Evolutionary conservation across 2,329 filamentous ascomycete genomes (phyloP).

Genomic region (Calycina herbarum): DNA sequence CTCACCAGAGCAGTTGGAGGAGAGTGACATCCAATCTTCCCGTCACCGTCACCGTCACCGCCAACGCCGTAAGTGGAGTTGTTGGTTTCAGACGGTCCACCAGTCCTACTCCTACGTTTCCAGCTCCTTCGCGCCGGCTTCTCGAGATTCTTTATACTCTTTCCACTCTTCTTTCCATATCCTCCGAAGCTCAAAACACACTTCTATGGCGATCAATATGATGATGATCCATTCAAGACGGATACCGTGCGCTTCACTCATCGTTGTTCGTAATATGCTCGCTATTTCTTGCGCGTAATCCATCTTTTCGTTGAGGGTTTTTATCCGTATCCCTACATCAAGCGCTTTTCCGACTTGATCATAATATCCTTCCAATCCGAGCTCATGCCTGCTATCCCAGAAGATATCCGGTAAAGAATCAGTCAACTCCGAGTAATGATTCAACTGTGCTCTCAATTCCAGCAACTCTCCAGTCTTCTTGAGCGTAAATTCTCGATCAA

Average conservation of each 20-base stretch:
- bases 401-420: slow-evolving; percentile 95
- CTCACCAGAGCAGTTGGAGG: no score
- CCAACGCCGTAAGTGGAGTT: no score
- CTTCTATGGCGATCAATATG: slow-evolving; percentile 86
- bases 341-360: slow-evolving; percentile 87
- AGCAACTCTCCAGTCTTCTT: slow-evolving; percentile 92
- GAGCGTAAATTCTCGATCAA: slow-evolving; percentile 76
- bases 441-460: slow-evolving; percentile 85
- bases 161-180: slow-evolving; percentile 39
- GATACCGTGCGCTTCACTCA: slow-evolving; percentile 87
- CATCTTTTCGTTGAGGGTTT: slow-evolving; percentile 92
- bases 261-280: slow-evolving; percentile 79
- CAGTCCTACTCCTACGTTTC: neutral
- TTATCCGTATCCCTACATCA: slow-evolving; percentile 89
- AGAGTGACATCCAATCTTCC: no score
- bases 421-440: slow-evolving; percentile 94
- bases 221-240: slow-evolving; percentile 96
- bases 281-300: slow-evolving; percentile 97
- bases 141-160: slow-evolving; percentile 27
- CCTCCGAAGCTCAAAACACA: slow-evolving; percentile 78
- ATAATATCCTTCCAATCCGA: slow-evolving; percentile 91
- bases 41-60: no score
- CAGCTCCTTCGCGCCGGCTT: neutral
- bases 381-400: slow-evolving; percentile 88
- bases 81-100: neutral